phyloP scores from a whole-genome alignment of 352 stramenopile species.

The Blastocystis sp. region DNA sequence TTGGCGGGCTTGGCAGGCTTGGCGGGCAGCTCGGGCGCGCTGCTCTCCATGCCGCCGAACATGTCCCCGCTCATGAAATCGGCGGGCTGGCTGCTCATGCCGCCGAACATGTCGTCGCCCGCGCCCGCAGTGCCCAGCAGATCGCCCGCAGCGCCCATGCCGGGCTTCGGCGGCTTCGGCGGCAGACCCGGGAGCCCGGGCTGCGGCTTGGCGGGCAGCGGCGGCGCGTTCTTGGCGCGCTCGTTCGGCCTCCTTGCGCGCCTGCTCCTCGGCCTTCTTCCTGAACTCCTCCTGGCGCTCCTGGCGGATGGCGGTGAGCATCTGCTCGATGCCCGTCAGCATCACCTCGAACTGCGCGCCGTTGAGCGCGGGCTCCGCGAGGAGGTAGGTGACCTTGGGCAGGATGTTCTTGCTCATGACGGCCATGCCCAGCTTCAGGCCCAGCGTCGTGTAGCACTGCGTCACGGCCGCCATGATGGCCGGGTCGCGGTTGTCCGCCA shows the following conservation, averaged over 20 bases:
- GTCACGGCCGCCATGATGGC: conserved; percentile 38
- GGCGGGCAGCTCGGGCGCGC: background rate
- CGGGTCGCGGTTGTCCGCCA: conserved; percentile 50
- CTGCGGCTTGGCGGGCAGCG: background rate
- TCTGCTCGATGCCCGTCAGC: conserved; percentile 35
- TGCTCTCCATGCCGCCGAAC: conserved; percentile 50
- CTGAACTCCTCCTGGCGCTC: conserved; percentile 46
- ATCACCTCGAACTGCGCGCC: conserved; percentile 48
- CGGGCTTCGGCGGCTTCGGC: conserved; percentile 27
- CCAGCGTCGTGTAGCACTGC: conserved; percentile 47
- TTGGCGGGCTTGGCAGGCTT: conserved; percentile 58
- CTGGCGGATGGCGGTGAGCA: conserved; percentile 39
- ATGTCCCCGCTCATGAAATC: conserved; percentile 35
- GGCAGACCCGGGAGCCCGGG: background rate
- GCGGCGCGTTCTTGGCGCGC: background rate
- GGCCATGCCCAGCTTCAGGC: conserved; percentile 29
- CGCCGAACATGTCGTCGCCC: conserved; percentile 65
- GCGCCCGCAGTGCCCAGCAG: conserved; percentile 3
- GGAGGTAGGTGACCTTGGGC: conserved; percentile 63
- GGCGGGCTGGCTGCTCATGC: conserved; percentile 15
- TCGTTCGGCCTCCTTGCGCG: conserved; percentile 40
- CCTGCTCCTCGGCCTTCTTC: conserved; percentile 34
- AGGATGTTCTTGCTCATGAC: conserved; percentile 58
- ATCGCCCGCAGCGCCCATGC: conserved; percentile 1
- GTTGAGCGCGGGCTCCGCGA: conserved; percentile 37